These are phyloP conservation scores for Evansstolkia leycettana DNA, from an alignment of 495 filamentous ascomycete species.

Conservation along the genomic window DNA sequence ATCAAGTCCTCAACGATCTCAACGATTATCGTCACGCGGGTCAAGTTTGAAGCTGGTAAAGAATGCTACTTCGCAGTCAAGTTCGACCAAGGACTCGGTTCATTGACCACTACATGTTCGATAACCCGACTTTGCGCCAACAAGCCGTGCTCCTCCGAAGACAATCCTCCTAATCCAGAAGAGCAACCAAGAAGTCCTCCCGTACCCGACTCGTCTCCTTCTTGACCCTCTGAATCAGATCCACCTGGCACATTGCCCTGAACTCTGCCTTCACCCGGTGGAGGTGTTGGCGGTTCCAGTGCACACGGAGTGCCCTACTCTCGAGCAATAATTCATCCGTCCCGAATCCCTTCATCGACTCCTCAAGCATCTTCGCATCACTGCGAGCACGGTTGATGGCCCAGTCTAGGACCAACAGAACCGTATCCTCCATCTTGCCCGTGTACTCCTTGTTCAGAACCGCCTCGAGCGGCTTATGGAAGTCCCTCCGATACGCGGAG, in stretches of 20 bases:
- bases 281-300: conserved; percentile 68
- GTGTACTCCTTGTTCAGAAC: conserved; percentile 71
- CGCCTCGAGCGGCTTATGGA: conserved; percentile 51
- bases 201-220: conserved; percentile 47
- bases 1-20: too few relatives aligned
- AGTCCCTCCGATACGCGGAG: conserved; percentile 54
- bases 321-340: conserved; percentile 79
- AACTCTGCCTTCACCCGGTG: conserved; percentile 64
- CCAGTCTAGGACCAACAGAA: conserved; percentile 62
- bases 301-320: conserved; percentile 54
- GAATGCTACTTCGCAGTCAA: too few relatives aligned
- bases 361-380: conserved; percentile 70
- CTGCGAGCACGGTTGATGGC: conserved; percentile 69
- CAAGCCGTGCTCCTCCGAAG: too few relatives aligned
- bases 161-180: too few relatives aligned
- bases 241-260: conserved; percentile 45
- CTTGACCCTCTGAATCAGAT: conserved; percentile 52
- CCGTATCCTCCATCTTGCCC: conserved; percentile 81
- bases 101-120: too few relatives aligned
- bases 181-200: too few relatives aligned
- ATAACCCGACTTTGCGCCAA: too few relatives aligned
- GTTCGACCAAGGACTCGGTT: too few relatives aligned
- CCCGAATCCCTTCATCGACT: conserved; percentile 73
- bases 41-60: too few relatives aligned
- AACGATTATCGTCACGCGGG: too few relatives aligned